Evolutionary conservation across 257 asterid species (phyloP), one percentile per base, ranked within the genome.

Genomic region (Leptodermis oblonga): DNA sequence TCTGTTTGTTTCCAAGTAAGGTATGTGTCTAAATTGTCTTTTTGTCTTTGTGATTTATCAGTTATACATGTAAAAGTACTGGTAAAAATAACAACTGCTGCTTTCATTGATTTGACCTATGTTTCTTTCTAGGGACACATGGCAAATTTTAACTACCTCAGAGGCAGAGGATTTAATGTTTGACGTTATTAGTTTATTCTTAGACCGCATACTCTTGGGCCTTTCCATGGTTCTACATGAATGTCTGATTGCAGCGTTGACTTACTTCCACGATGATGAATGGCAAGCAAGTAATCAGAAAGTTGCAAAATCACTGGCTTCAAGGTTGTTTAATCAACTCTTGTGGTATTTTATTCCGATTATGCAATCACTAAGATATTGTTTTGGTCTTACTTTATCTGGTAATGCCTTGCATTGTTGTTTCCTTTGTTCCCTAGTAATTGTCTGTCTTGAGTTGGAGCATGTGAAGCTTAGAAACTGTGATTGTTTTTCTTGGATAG

Each of bases 191-290:
- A 77, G 80, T 45, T 77, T 91, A 79, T 89, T 86, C 76, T 81
- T 94, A 36, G 99, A 94, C 70, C 96, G 97, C 48, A 82, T 79
- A 84, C 83, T 91, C 68, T 56, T 85, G 31, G 96, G 97, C 77
- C 85, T 94, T 20, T 82, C 84, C n/a, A 71, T 72, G 73, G 36
- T 71, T 25, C 78, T 94, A 82, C 68, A 72, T 31, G 88, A 87
- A 74, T 83, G 88, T 77, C 54, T 91, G 85, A 68, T 65, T 73
- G 86, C 96, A 56, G 78, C 82, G 46, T 48, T 85, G 42, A 79
- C 73, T 73, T 89, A 70, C 83, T 94, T 91, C 70, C 76, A 72
- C 67, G 84, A 85, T 71, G 88, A 87, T 54, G 90, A 88, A 69
- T 91, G 97, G 96, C 79, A 75, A 28, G 55, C 70, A 59, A 82